phyloP scores from a whole-genome alignment of 331 rosid genomes.

The Prunus yedoensis region DNA sequence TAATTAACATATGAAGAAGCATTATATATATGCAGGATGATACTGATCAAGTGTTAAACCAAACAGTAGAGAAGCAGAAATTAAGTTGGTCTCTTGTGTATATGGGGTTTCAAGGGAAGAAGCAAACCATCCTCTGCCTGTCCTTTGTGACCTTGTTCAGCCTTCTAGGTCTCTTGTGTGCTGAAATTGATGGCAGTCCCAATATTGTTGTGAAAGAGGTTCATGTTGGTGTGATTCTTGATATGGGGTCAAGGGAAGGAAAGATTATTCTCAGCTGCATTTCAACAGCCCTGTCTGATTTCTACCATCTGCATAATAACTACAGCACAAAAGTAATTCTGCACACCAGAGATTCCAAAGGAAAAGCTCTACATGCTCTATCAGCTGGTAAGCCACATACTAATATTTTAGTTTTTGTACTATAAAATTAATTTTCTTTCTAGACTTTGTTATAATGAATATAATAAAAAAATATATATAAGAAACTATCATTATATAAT shows the following conservation, averaged over 20 bases:
- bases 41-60: too few relatives aligned
- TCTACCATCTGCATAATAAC: constrained; percentile 11
- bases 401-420: too few relatives aligned
- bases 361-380: constrained; percentile 7
- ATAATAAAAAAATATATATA: too few relatives aligned
- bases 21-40: too few relatives aligned
- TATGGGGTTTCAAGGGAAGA: too few relatives aligned
- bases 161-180: background rate
- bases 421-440: background rate
- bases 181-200: background rate
- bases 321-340: constrained; percentile 19
- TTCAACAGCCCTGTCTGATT: constrained; percentile 2
- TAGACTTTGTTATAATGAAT: background rate
- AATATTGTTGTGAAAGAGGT: background rate
- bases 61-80: too few relatives aligned
- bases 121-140: too few relatives aligned
- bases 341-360: constrained; percentile 13
- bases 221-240: constrained; percentile 21
- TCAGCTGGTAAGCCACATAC: constrained; percentile 12
- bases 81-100: too few relatives aligned
- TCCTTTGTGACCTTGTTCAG: too few relatives aligned
- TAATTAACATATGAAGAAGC: too few relatives aligned
- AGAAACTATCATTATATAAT: too few relatives aligned
- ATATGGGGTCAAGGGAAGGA: constrained; percentile 22
- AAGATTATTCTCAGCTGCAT: constrained; percentile 10